These are phyloP conservation scores for Fusarium poae DNA, from an alignment of 2,329 filamentous ascomycete species.

Conservation along the genomic window DNA sequence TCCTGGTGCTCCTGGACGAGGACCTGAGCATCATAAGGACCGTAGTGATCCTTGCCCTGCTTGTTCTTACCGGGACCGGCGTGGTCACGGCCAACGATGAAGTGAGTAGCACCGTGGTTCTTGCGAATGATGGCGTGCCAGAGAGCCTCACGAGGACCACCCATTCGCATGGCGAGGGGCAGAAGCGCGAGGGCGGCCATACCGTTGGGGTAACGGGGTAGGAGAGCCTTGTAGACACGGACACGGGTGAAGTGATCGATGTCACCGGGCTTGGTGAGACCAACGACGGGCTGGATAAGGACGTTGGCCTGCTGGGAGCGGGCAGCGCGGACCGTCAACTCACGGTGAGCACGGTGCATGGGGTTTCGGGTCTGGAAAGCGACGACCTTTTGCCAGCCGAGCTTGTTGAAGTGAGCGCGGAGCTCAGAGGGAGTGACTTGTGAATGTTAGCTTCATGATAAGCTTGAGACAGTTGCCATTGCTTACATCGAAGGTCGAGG, in stretches of 20 bases:
- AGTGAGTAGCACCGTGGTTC: slow-evolving; percentile 99
- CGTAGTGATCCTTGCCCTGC: slow-evolving; percentile 96
- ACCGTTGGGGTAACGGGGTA: slow-evolving; percentile 97
- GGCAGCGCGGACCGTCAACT: slow-evolving; percentile 96
- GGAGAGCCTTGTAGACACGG: slow-evolving; percentile 96
- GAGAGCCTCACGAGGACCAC: slow-evolving; percentile 96
- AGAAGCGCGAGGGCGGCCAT: slow-evolving; percentile 98
- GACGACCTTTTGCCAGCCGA: slow-evolving; percentile 97
- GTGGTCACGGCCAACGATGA: slow-evolving; percentile 98
- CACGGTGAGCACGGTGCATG: slow-evolving; percentile 98
- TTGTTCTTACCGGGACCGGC: slow-evolving; percentile 98
- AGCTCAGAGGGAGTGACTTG: slow-evolving; percentile 92
- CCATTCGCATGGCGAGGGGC: slow-evolving; percentile 98
- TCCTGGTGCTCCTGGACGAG: slow-evolving; percentile 96
- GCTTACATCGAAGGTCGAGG: slow-evolving; percentile 90
- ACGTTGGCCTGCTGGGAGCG: slow-evolving; percentile 97
- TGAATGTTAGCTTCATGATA: slow-evolving; percentile 24
- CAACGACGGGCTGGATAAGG: slow-evolving; percentile 98
- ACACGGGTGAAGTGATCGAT: slow-evolving; percentile 99
- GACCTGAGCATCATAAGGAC: slow-evolving; percentile 96
- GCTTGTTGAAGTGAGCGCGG: slow-evolving; percentile 97
- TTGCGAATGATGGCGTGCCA: slow-evolving; percentile 99
- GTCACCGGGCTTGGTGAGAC: slow-evolving; percentile 98
- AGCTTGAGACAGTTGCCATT: neutral
- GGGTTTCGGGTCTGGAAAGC: slow-evolving; percentile 99